phyloP scores from a whole-genome alignment of 306 rosid species.

The Gynostemma pentaphyllum region DNA sequence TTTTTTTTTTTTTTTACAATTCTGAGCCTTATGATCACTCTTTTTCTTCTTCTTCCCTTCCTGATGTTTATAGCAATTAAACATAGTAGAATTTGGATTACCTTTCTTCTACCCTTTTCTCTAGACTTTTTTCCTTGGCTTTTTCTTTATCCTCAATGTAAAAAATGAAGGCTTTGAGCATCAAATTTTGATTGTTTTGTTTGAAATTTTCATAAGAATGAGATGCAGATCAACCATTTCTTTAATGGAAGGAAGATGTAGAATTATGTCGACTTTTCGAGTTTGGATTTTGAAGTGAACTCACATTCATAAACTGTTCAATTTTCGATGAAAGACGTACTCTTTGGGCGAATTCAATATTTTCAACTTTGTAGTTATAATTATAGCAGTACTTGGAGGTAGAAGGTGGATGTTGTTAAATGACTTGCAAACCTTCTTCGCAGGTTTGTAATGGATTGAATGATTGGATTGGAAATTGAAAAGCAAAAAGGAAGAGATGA shows the following conservation, averaged over 20 bases:
- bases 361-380: too few species aligned
- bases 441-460: constrained; percentile 52
- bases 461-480: constrained; percentile 25
- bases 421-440: neutral
- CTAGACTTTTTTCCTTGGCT: neutral
- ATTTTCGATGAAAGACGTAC: too few species aligned
- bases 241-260: neutral
- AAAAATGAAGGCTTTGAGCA: neutral
- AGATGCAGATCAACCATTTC: constrained; percentile 8
- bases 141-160: neutral
- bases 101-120: neutral
- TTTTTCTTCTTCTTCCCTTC: neutral
- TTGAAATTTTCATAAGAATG: neutral
- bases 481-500: constrained; percentile 40
- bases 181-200: neutral
- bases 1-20: too few species aligned
- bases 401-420: neutral
- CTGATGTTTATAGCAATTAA: neutral
- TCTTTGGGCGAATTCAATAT: too few species aligned
- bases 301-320: too few species aligned
- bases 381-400: too few species aligned
- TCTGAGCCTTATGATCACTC: neutral
- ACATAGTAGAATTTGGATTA: neutral
- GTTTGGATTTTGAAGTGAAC: too few species aligned
- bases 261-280: too few species aligned